Evolutionary conservation across 1,139 yeast species (phyloP).

Genomic region (Yamadazyma siamensis): DNA sequence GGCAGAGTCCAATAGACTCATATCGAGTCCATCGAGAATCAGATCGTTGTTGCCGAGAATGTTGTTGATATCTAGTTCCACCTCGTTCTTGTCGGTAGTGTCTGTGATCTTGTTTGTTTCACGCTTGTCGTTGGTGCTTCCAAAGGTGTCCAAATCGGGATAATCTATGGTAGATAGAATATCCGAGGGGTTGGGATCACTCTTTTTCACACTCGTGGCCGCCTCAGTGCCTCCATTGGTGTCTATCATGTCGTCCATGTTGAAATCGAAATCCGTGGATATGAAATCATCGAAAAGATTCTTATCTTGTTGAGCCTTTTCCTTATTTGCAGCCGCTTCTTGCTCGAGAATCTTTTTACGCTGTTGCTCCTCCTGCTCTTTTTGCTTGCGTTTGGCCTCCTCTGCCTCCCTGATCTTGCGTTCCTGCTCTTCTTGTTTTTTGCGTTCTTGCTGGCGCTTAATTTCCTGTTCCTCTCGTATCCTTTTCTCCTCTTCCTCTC

Average conservation of each 20-base stretch:
- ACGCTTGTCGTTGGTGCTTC: constrained; percentile 9
- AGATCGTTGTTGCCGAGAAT: constrained; percentile 42
- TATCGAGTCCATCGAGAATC: constrained; percentile 43
- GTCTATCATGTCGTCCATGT: constrained; percentile 21
- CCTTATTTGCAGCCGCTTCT: constrained; percentile 14
- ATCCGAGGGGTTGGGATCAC: constrained; percentile 36
- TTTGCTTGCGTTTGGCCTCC: constrained; percentile 13
- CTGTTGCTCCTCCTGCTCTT: constrained; percentile 8
- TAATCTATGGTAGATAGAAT: constrained; percentile 36
- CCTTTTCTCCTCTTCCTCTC: constrained; percentile 18
- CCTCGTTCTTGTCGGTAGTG: constrained; percentile 2
- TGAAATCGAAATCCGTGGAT: constrained; percentile 30
- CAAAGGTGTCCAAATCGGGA: constrained; percentile 7
- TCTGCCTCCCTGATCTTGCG: constrained; percentile 8
- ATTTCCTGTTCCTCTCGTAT: constrained; percentile 11
- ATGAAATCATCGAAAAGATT: constrained; percentile 19
- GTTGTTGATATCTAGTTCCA: constrained; percentile 34
- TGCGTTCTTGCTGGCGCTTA: constrained; percentile 13
- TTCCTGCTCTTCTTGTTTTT: constrained; percentile 12
- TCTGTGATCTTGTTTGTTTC: constrained; percentile 5
- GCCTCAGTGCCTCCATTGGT: constrained; percentile 1
- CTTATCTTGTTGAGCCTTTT: constrained; percentile 17
- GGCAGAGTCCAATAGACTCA: constrained; percentile 40
- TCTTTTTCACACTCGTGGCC: neutral
- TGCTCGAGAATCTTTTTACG: constrained; percentile 11